These are phyloP conservation scores for Capsicum pubescens DNA, from an alignment of 257 asterid genomes.

Conservation along the genomic window DNA sequence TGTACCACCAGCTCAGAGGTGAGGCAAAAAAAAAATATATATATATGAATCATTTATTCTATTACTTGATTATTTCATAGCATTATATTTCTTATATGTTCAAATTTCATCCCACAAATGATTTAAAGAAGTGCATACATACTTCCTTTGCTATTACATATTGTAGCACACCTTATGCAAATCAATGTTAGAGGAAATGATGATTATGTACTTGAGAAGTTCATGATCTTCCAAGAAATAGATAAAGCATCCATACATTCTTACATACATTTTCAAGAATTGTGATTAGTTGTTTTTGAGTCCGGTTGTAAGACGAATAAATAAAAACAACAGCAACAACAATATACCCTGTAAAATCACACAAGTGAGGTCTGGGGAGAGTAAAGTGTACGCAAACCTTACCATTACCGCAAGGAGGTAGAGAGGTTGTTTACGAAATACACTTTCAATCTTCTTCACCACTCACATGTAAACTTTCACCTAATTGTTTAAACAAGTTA, in stretches of 20 bases:
- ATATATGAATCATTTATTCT: neutral
- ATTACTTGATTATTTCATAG: neutral
- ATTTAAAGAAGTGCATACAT: neutral
- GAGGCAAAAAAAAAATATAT: too few relatives aligned
- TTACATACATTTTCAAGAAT: neutral
- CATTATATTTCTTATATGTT: neutral
- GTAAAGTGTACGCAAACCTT: too few relatives aligned
- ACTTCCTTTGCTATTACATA: neutral
- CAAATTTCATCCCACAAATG: conserved; percentile 13
- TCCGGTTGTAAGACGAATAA: neutral
- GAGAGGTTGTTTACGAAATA: neutral
- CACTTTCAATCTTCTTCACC: neutral
- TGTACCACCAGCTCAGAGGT: too few relatives aligned
- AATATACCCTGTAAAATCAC: too few relatives aligned
- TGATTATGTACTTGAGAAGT: neutral
- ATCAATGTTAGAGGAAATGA: neutral
- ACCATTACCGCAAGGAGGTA: too few relatives aligned
- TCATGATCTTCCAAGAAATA: neutral
- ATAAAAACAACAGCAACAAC: too few relatives aligned
- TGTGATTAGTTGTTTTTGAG: neutral
- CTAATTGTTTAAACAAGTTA: neutral
- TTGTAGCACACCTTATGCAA: neutral
- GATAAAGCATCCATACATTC: neutral
- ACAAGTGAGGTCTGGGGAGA: too few relatives aligned
- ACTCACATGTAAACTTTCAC: neutral